Base-by-base conservation (phyloP, 495 filamentous ascomycete genomes). In the Aspergillus carlsbadensis region DNA sequence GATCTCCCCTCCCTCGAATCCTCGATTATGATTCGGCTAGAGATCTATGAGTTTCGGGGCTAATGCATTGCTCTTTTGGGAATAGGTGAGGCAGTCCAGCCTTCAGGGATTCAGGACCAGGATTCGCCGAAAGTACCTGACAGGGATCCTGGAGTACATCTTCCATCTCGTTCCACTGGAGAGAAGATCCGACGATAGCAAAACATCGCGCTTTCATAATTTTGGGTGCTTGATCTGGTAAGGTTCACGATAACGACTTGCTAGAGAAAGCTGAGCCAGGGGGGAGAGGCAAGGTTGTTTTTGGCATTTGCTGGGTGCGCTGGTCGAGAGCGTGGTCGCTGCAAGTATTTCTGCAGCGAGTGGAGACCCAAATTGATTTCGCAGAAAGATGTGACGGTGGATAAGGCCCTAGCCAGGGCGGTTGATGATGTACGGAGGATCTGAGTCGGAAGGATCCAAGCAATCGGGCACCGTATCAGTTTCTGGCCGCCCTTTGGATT, bases 311-410 rank as follows among this genome's bases (percentile, higher is more conserved):
- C 29, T 59, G 14, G 52, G 56, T 69, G 69, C 62, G 72, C 61
- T 70, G 72, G 68, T 66, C 70, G 57, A 67, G 61, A 70, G 69
- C 72, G 70, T 75, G 70, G 72, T 68, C 70, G 64, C 66, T 75
- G 70, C 69, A 69, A 67, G 57, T 66, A 60, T 65, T 71, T 57
- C 57, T 65, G 48, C 57, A 64, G 67, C 62, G 41, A 73, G 68
- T 73, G 70, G 70, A 64, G 64, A 65, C 67, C 54, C 60, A 54
- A 54, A 57, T 48, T 55, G 65, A 66, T 62, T 21, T 39, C 54
- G 51, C n/a, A 49, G 26, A 62, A 69, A 57, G 71, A 67, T 70
- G 70, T 71, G 71, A 75, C 70, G 71, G 70, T 66, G 65, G 72
- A 71, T 70, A 64, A 62, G 41, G 55, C 61, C 65, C 65, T 70